Base-by-base conservation (phyloP, 345 rosid genomes). In the Acer negundo region DNA sequence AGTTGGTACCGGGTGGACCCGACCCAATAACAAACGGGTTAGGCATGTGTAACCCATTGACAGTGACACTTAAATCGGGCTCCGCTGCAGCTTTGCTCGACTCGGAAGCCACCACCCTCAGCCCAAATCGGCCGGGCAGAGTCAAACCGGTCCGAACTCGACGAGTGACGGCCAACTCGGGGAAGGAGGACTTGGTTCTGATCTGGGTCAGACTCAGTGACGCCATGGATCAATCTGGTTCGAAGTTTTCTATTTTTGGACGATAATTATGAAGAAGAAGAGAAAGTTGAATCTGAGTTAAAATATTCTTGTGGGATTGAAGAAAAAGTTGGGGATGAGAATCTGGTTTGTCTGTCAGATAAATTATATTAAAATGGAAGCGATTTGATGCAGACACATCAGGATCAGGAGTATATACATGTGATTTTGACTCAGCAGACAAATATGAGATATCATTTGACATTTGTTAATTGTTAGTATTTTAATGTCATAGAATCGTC, bases 1-100 rank as follows among this genome's bases (percentile, higher is more conserved):
- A 90, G 88, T 96, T 96, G 68, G 99, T 94, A 10, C 98, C 99
- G 0, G 98, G 99, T 24, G 98, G 99, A 77, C 99, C 99, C 11
- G 99, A 96, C 65, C 93, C 98, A 80, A 96, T 94, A 74, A 96
- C 97, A 78, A 94, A 94, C 1, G 98, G 99, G 77, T 96, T 94
- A 3, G 97, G 94, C 97, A 96, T 85, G 20, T 85, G 80, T 77
- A 96, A 79, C 46, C 99, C 99, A 79, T 96, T 96, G 3, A 94
- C 98, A 17, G 83, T 83, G 51, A 92, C 95, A 67, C 94, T 90
- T 84, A 96, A 91, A 89, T 96, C 97, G 42, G 97, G 98, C 83
- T 91, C 95, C 2, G 79, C 76, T 2, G 63, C 26, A 6, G 69
- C 10, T 46, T 10, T 23, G 6, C 71, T 66, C 42, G 78, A 67